Evolutionary conservation across 768 basidiomycete species (phyloP), one percentile per base, ranked within the genome.

Genomic region (Termitomyces eurrhizus): DNA sequence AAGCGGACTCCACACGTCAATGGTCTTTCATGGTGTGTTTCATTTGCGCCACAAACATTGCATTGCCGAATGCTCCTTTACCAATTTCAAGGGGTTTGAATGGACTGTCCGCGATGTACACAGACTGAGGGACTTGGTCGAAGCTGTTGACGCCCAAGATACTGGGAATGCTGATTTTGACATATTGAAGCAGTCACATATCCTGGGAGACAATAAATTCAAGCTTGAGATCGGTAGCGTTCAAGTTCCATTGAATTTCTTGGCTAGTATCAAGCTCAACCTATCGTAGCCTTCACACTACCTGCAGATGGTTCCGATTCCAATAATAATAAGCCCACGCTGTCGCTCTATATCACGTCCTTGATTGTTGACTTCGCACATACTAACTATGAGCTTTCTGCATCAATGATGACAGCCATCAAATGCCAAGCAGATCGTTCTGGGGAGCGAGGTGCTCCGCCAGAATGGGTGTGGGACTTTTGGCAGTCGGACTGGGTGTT

Each of bases 401-500:
- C 86, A 6, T 83, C 87, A 13, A 88, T 91, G 78, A 85, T 90
- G 77, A 81, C 84, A 14, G 89, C 86, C 13, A 86, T 92, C 61
- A 89, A 86, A 66, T 85, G 82, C 50, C 81, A 84, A 64, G 81
- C 83, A 59, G 82, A 85, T 62, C 77, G 82, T 52, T 72, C 74
- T 12, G 89, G 88, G 7, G 81, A 85, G 65, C 79, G 86, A 12
- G 83, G 85, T 6, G 83, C 85, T 0, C 83, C 87, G 16, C 76
- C 86, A 35, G 83, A 88, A 45, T 92, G 88, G 87, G 76, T 86
- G 29, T 92, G 89, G 88, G 85, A 89, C 59, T 74, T 74, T 57
- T 88, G 87, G 84, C 83, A 88, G 61, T 81, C 77, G 61, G 86
- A 88, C 61, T 90, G 84, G 83, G 78, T 82, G 1, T 92, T 90